Evolutionary conservation across 164 flowering plant genomes (phyloP).

Genomic region (Kalanchoe fedtschenkoi): DNA sequence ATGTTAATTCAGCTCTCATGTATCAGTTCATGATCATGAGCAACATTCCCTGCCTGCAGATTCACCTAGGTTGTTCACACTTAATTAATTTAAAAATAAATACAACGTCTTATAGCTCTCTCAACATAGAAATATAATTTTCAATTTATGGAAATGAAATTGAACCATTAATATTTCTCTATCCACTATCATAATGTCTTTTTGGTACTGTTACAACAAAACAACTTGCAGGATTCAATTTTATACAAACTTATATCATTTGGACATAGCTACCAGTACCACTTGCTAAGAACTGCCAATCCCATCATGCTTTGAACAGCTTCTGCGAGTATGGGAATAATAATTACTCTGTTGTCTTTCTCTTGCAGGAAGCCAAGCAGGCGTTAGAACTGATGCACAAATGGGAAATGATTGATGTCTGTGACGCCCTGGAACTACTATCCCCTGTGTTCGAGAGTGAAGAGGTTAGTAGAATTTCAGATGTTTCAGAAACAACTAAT

Average conservation of each 20-base stretch:
- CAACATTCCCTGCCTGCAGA: not conserved
- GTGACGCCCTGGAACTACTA: conserved; percentile 96
- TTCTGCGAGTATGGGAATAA: not conserved
- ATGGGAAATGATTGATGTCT: conserved; percentile 94
- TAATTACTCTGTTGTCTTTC: conserved; percentile 10
- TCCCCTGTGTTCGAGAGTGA: conserved; percentile 98
- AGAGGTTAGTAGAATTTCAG: conserved; percentile 46
- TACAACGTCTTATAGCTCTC: not conserved
- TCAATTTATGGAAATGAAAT: not conserved
- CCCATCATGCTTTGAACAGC: not conserved
- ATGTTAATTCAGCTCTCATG: not conserved
- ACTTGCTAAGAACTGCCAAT: not conserved
- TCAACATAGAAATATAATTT: too few relatives aligned
- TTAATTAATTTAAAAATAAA: not conserved
- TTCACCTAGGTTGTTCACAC: not conserved
- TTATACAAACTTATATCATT: not conserved
- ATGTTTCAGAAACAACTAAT: not conserved
- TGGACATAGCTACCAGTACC: not conserved
- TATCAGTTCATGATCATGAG: not conserved
- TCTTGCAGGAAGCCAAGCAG: conserved; percentile 90
- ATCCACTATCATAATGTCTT: not conserved
- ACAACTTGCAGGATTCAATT: not conserved
- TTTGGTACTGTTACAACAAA: not conserved
- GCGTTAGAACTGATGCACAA: conserved; percentile 81
- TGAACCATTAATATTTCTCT: not conserved